Evolutionary conservation across 2,329 filamentous ascomycete species (phyloP).

Genomic region (Penicillium psychrosexuale): DNA sequence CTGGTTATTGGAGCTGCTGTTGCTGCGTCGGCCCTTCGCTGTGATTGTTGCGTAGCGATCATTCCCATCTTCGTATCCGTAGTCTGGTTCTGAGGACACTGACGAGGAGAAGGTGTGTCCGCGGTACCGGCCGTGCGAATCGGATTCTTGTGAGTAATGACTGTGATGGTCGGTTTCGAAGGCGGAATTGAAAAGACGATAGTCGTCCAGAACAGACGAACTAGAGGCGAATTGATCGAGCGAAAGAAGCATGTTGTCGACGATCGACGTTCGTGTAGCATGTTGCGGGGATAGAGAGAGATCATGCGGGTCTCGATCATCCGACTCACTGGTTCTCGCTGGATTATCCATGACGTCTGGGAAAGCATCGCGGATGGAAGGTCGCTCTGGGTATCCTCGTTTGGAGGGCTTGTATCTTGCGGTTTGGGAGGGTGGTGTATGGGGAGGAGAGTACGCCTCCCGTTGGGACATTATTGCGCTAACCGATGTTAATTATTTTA

Average conservation of each 20-base stretch:
- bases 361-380: constrained; percentile 43
- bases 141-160: constrained; percentile 30
- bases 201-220: constrained; percentile 36
- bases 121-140: constrained; percentile 45
- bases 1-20: constrained; percentile 73
- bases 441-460: constrained; percentile 37
- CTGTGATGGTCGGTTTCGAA: constrained; percentile 40
- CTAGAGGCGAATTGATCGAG: constrained; percentile 69
- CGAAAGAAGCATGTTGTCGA: constrained; percentile 92
- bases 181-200: constrained; percentile 40
- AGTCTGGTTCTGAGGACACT: constrained; percentile 56
- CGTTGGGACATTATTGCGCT: constrained; percentile 30
- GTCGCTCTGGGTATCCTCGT: constrained; percentile 27
- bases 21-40: constrained; percentile 63
- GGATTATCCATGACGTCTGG: constrained; percentile 38
- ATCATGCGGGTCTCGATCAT: constrained; percentile 62
- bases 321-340: constrained; percentile 35
- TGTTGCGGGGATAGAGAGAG: constrained; percentile 73
- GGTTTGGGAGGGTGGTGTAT: constrained; percentile 39
- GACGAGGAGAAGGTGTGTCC: constrained; percentile 62
- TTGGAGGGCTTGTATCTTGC: constrained; percentile 32
- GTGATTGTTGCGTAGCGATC: constrained; percentile 43
- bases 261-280: constrained; percentile 82
- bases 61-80: constrained; percentile 36
- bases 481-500: constrained; percentile 10